phyloP scores from a whole-genome alignment of 176 grass and related monocot genomes.

The Triticum timopheevii region DNA sequence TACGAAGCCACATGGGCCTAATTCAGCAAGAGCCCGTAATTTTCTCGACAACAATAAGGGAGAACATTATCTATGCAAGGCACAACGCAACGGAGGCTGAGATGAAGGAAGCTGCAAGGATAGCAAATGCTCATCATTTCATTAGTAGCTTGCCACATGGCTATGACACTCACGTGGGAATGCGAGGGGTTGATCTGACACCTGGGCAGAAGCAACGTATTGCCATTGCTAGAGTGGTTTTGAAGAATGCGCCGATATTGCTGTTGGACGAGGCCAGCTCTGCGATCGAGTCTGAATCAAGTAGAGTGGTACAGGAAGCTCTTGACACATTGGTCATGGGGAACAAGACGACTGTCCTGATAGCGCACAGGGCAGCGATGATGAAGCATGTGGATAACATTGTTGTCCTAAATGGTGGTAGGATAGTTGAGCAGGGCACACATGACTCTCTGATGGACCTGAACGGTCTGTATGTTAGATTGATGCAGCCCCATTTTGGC shows the following conservation, averaged over 20 bases:
- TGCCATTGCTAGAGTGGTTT: slow-evolving; percentile 92
- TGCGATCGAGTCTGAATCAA: slow-evolving; percentile 92
- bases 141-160: slow-evolving; percentile 98
- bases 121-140: slow-evolving; percentile 99
- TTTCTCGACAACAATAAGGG: slow-evolving; percentile 98
- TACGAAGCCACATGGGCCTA: slow-evolving; percentile 96
- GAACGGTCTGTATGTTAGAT: slow-evolving; percentile 94
- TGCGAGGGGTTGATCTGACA: slow-evolving; percentile 95
- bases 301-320: slow-evolving; percentile 96
- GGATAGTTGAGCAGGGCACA: slow-evolving; percentile 92
- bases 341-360: slow-evolving; percentile 98
- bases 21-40: slow-evolving; percentile 96
- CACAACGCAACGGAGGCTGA: slow-evolving; percentile 98
- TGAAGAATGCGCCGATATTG: slow-evolving; percentile 97
- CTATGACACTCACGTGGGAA: slow-evolving; percentile 98
- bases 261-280: slow-evolving; percentile 97
- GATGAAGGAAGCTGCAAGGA: slow-evolving; percentile 92
- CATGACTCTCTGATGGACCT: slow-evolving; percentile 82
- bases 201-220: slow-evolving; percentile 94
- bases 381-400: slow-evolving; percentile 99
- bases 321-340: slow-evolving; percentile 97
- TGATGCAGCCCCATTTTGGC: slow-evolving; percentile 99
- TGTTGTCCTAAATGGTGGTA: slow-evolving; percentile 93
- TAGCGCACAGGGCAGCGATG: slow-evolving; percentile 95
- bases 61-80: slow-evolving; percentile 97